Conservation (phyloP, 1,139 yeast genomes). For the Arxiozyma heterogenica region DNA sequence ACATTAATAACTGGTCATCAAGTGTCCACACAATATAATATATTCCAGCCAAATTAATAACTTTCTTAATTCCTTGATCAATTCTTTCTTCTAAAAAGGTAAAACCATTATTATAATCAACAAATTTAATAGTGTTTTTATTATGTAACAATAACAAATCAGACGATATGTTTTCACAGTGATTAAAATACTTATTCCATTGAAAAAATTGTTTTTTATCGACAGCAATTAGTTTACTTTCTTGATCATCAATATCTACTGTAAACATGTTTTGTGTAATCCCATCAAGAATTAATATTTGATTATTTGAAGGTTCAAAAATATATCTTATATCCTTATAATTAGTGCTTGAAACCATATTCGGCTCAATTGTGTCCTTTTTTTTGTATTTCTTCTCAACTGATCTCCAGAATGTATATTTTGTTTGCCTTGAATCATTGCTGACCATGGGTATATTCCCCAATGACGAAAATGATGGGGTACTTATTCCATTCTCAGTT, state of each 20-base stretch:
- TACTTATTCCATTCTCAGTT: background rate
- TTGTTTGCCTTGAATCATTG: background rate
- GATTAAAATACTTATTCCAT: constrained; percentile 14
- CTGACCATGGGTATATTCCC: background rate
- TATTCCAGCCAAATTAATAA: constrained; percentile 12
- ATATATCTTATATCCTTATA: background rate
- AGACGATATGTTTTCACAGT: constrained; percentile 15
- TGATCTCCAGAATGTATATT: background rate
- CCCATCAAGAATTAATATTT: constrained; percentile 19
- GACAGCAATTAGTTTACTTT: constrained; percentile 11
- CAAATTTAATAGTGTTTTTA: constrained; percentile 13
- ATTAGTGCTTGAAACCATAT: background rate
- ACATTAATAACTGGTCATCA: constrained; percentile 16
- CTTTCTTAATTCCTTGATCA: constrained; percentile 19
- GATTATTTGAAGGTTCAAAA: constrained; percentile 2
- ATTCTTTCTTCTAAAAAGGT: constrained; percentile 17
- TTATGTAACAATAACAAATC: constrained; percentile 18
- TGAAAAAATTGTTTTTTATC: constrained; percentile 16
- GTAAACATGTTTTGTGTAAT: constrained; percentile 15
- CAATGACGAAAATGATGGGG: background rate
- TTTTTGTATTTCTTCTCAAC: background rate
- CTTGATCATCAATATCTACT: constrained; percentile 5
- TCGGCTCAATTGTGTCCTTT: background rate
- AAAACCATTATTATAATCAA: constrained; percentile 24
- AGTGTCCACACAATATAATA: constrained; percentile 20